These are phyloP conservation scores for Chrysanthemum makinoi DNA, from an alignment of 129 eudicot species.

Conservation along the genomic window DNA sequence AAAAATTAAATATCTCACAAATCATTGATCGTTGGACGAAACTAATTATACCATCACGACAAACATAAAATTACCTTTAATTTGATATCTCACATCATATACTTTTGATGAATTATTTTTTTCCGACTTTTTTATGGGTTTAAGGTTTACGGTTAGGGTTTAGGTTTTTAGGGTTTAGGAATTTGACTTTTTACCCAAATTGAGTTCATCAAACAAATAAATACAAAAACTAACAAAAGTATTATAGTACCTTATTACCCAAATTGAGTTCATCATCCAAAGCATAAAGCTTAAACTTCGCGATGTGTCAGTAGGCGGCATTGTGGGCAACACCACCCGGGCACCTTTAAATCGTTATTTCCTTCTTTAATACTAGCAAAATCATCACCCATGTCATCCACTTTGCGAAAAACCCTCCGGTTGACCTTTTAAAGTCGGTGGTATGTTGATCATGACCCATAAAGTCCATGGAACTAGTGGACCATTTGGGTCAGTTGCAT, in stretches of 20 bases:
- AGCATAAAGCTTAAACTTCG: conserved; percentile 78
- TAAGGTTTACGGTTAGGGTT: too few species aligned
- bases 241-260: conserved; percentile 64
- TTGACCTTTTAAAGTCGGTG: conserved; percentile 63
- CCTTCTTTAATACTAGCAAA: conserved; percentile 64
- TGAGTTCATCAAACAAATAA: too few species aligned
- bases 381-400: conserved; percentile 48
- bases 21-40: too few species aligned
- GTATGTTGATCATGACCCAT: conserved; percentile 80
- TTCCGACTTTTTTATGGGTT: too few species aligned
- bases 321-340: conserved; percentile 68
- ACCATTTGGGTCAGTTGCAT: conserved; percentile 59
- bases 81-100: too few species aligned
- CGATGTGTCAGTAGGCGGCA: conserved; percentile 68
- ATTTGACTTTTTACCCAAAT: too few species aligned
- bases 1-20: too few species aligned
- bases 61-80: too few species aligned
- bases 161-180: too few species aligned
- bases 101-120: too few species aligned
- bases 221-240: background rate
- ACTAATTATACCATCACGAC: too few species aligned
- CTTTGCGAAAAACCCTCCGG: conserved; percentile 81
- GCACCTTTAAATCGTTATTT: conserved; percentile 59
- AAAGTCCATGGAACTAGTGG: conserved; percentile 65
- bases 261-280: conserved; percentile 66